These are phyloP conservation scores for Phytophthora megakarya DNA, from an alignment of 352 stramenopile genomes.

Conservation along the genomic window DNA sequence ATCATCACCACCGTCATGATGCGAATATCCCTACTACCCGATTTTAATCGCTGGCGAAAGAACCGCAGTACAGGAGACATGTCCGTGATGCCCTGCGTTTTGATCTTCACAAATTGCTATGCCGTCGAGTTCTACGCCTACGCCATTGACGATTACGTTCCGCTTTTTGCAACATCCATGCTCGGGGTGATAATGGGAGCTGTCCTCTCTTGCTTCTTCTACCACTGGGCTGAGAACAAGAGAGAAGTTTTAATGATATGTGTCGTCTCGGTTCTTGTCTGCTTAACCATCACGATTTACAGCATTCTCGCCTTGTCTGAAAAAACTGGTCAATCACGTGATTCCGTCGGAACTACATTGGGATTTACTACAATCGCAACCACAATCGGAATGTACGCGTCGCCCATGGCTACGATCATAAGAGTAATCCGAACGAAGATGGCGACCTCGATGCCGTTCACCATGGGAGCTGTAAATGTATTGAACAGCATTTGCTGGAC, in stretches of 20 bases:
- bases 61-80: constrained; percentile 36
- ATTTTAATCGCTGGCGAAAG: constrained; percentile 41
- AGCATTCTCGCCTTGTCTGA: constrained; percentile 39
- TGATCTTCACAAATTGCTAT: constrained; percentile 46
- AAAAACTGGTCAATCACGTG: constrained; percentile 26
- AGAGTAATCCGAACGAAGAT: constrained; percentile 45
- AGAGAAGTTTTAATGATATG: no score
- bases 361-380: constrained; percentile 38
- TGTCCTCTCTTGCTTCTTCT: constrained; percentile 43
- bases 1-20: constrained; percentile 34
- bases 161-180: constrained; percentile 39
- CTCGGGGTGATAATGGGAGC: constrained; percentile 34
- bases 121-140: constrained; percentile 51
- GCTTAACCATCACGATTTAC: constrained; percentile 47
- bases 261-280: constrained; percentile 27
- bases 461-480: constrained; percentile 45
- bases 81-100: constrained; percentile 36
- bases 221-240: no score
- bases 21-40: constrained; percentile 36
- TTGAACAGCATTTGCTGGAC: constrained; percentile 52
- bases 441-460: constrained; percentile 49
- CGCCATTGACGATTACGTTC: constrained; percentile 38
- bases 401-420: constrained; percentile 44
- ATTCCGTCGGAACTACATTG: constrained; percentile 13
- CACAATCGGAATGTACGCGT: constrained; percentile 46